These are phyloP conservation scores for Termitomyces eurrhizus DNA, from an alignment of 768 basidiomycete species.

Conservation along the genomic window DNA sequence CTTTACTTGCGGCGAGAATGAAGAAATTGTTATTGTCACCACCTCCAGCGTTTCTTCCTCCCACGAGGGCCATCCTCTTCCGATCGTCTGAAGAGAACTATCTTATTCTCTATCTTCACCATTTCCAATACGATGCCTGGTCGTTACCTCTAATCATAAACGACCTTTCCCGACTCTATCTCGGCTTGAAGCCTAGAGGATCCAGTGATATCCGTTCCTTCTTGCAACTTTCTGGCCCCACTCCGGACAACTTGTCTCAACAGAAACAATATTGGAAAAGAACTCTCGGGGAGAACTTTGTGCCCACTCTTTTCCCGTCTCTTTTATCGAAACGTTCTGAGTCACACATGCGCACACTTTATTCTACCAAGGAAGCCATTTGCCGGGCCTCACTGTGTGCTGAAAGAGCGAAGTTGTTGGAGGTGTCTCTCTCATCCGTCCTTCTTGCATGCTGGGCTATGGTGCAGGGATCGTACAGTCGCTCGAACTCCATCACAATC, in stretches of 20 bases:
- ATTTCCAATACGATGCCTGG: constrained; percentile 50
- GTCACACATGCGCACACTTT: constrained; percentile 12
- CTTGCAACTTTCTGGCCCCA: constrained; percentile 20
- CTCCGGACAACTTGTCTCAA: constrained; percentile 13
- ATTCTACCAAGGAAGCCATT: constrained; percentile 14
- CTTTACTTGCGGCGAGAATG: constrained; percentile 18
- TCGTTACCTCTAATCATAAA: constrained; percentile 36
- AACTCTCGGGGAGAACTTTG: constrained; percentile 25
- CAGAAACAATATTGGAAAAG: constrained; percentile 35
- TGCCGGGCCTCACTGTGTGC: constrained; percentile 28
- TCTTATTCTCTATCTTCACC: constrained; percentile 34
- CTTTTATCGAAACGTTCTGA: constrained; percentile 1
- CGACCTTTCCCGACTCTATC: constrained; percentile 35
- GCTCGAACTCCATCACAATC: constrained; percentile 28
- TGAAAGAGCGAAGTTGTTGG: constrained; percentile 33
- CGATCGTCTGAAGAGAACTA: constrained; percentile 18
- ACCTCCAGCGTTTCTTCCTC: constrained; percentile 17
- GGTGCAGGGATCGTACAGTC: constrained; percentile 29
- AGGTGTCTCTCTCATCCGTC: constrained; percentile 35
- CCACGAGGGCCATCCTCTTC: constrained; percentile 22
- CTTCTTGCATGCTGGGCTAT: constrained; percentile 42
- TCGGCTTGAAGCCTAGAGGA: constrained; percentile 18
- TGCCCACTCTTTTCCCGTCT: constrained; percentile 24
- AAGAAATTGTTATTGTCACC: constrained; percentile 22
- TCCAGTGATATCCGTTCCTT: constrained; percentile 25